Evolutionary conservation across 805 yeast genomes (phyloP).

Genomic region (Candida qinlingensis): DNA sequence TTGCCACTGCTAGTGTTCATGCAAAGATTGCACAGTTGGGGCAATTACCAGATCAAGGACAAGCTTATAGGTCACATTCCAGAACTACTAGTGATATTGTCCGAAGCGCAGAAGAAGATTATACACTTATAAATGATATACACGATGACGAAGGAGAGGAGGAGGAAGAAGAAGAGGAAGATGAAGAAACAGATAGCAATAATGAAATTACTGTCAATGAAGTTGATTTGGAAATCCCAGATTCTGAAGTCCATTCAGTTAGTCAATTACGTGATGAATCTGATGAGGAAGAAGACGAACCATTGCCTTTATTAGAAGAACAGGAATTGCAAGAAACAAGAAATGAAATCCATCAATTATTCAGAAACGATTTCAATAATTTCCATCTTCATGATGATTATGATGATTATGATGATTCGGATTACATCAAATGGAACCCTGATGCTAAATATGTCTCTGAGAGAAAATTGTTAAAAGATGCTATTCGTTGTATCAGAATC

Average conservation of each 20-base stretch:
- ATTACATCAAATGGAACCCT: slow-evolving; percentile 42
- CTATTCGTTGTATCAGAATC: slow-evolving; percentile 53
- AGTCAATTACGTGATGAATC: slow-evolving; percentile 1
- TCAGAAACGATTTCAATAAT: not conserved
- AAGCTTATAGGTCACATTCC: not conserved
- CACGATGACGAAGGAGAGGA: slow-evolving; percentile 13
- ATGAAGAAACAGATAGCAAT: too few species aligned
- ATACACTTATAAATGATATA: slow-evolving; percentile 12
- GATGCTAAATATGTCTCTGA: slow-evolving; percentile 30
- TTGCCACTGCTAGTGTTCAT: not conserved
- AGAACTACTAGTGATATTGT: not conserved
- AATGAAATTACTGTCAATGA: too few species aligned
- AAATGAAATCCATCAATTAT: not conserved
- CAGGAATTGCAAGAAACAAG: too few species aligned
- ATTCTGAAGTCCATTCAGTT: too few species aligned
- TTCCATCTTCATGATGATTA: not conserved
- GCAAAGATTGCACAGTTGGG: slow-evolving; percentile 2
- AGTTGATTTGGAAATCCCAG: too few species aligned
- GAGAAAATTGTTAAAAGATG: slow-evolving; percentile 42
- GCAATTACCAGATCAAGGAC: slow-evolving; percentile 18
- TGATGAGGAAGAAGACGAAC: not conserved
- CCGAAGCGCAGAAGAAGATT: slow-evolving; percentile 15
- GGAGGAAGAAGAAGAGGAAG: slow-evolving; percentile 1
- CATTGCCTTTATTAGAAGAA: too few species aligned
- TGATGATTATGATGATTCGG: slow-evolving; percentile 15